A percentile compares a stretch with the other conserved stretches of the same genome.
phyloP scores from a whole-genome alignment of 2,329 filamentous ascomycete genomes.

The Spiromastix sp. region DNA sequence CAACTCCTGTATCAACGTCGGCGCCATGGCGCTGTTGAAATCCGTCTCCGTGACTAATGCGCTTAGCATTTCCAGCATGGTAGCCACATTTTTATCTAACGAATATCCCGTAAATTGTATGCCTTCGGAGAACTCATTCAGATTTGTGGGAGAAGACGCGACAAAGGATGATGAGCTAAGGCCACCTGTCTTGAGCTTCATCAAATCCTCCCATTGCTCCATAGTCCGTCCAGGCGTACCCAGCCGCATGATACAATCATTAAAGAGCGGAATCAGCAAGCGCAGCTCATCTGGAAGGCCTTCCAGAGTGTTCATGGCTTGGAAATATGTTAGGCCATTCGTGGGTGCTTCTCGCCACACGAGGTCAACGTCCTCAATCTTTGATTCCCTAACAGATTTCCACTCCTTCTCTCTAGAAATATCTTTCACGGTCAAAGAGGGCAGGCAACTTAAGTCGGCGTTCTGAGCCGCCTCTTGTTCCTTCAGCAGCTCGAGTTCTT shows the following conservation, averaged over 20 bases:
- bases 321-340: conserved; percentile 93
- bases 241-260: conserved; percentile 83
- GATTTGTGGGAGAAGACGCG: conserved; percentile 65
- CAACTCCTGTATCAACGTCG: conserved; percentile 73
- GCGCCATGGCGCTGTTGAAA: conserved; percentile 74
- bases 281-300: conserved; percentile 76
- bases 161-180: conserved; percentile 76
- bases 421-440: conserved; percentile 78
- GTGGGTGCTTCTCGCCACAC: conserved; percentile 91
- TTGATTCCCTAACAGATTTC: conserved; percentile 52
- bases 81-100: conserved; percentile 77
- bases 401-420: conserved; percentile 71
- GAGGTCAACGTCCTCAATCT: conserved; percentile 54
- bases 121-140: conserved; percentile 64
- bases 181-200: conserved; percentile 92
- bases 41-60: conserved; percentile 77
- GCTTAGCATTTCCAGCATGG: conserved; percentile 79
- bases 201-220: conserved; percentile 90
- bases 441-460: conserved; percentile 77
- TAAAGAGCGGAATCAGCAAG: conserved; percentile 77
- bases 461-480: conserved; percentile 78
- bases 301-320: conserved; percentile 70
- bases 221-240: conserved; percentile 81
- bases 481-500: conserved; percentile 68
- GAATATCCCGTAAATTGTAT: conserved; percentile 78